These are phyloP conservation scores for Hypoxylon lenormandii DNA, from an alignment of 495 filamentous ascomycete species.

Conservation along the genomic window DNA sequence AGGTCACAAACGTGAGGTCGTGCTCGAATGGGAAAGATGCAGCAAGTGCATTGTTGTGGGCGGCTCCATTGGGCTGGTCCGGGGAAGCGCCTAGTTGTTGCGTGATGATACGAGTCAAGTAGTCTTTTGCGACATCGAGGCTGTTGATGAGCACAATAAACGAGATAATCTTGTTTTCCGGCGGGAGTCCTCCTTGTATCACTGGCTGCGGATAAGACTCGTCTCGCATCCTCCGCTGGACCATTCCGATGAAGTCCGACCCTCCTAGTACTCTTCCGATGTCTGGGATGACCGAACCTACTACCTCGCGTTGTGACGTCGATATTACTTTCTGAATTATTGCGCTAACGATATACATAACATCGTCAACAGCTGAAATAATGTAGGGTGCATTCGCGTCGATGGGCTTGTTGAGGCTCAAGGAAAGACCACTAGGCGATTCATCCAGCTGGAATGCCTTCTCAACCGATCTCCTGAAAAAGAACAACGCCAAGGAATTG, in stretches of 20 bases:
- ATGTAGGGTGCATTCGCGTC: slow-evolving; percentile 85
- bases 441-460: slow-evolving; percentile 99
- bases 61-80: slow-evolving; percentile 46
- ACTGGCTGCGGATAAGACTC: slow-evolving; percentile 84
- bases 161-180: slow-evolving; percentile 82
- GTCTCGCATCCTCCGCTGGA: slow-evolving; percentile 96
- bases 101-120: slow-evolving; percentile 84
- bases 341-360: slow-evolving; percentile 98
- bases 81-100: slow-evolving; percentile 66
- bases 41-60: slow-evolving; percentile 59
- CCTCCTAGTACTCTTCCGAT: slow-evolving; percentile 87
- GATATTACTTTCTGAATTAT: slow-evolving; percentile 85
- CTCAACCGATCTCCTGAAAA: slow-evolving; percentile 93
- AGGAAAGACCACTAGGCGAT: slow-evolving; percentile 78
- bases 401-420: slow-evolving; percentile 76
- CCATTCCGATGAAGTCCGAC: slow-evolving; percentile 94
- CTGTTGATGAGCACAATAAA: slow-evolving; percentile 97
- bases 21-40: slow-evolving; percentile 81
- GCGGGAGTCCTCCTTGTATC: slow-evolving; percentile 79
- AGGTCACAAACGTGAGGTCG: slow-evolving; percentile 74
- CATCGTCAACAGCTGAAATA: slow-evolving; percentile 94
- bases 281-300: slow-evolving; percentile 80
- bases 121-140: slow-evolving; percentile 88
- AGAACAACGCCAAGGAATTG: slow-evolving; percentile 90
- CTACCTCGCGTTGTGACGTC: slow-evolving; percentile 81